Base-by-base conservation (phyloP, 2,329 filamentous ascomycete species). In the Stromatinia cepivora region DNA sequence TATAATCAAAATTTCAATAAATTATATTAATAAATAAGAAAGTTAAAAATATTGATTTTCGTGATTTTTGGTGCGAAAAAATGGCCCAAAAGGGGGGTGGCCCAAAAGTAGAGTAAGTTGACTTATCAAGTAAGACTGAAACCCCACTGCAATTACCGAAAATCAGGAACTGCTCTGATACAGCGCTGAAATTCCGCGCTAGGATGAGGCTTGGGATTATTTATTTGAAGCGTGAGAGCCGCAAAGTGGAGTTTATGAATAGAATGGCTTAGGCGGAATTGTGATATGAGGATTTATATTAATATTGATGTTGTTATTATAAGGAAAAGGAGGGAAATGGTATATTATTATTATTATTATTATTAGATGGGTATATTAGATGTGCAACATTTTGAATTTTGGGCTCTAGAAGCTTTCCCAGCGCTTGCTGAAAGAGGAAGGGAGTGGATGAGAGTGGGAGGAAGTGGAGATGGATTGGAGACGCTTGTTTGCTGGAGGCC, bases 361-460 rank as follows among this genome's bases (percentile, higher is more conserved):
- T 52, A 61, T 67, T 67, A 61, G 54, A 59, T 36, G 53, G 65
- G 52, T 59, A 67, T 67, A 67, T 48, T 0, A 59, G 65, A 67
- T 50, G 31, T 59, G 65, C 65, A 67, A 59, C 42, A 67, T 62
- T 34, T 22, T 42, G 34, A 8, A 1, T 7, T 42, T 39, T n/a
- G 20, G 11, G 42, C 3, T 28, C 13, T 28, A 36, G 17, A 39
- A 53, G 6, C 1, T 48, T 48, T 42, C 15, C 13, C 39, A 42
- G 39, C 15, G 31, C 22, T n/a, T 46, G 52, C 11, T 46, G 7
- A 48, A 63, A 11, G 17, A 22, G 20, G 31, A 34, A n/a, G 50
- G 17, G 28, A 25, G 34, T 34, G 63, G 36, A n/a, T 5, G n/a
- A 22, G 36, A 34, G 63, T 50, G 20, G 22, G 25, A 22, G 9